These are phyloP conservation scores for Pleurotus sapidus DNA, from an alignment of 768 basidiomycete genomes.

Conservation along the genomic window DNA sequence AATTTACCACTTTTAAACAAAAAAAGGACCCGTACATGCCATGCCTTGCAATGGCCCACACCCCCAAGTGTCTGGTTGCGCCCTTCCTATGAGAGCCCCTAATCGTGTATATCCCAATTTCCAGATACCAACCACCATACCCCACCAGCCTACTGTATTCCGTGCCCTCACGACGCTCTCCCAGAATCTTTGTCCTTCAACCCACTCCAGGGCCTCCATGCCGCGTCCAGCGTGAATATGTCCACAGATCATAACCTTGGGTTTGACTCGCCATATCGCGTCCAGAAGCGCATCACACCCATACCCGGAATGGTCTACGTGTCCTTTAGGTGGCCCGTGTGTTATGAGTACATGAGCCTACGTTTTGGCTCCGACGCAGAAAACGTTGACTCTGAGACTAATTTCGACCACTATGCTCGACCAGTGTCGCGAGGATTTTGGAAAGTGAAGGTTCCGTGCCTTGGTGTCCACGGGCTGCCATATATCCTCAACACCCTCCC, in stretches of 20 bases:
- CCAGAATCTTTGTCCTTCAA: slow-evolving; percentile 15
- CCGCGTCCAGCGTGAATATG: slow-evolving; percentile 39
- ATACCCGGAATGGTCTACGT: slow-evolving; percentile 22
- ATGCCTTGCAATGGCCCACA: too few species aligned
- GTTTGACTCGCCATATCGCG: slow-evolving; percentile 30
- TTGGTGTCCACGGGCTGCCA: slow-evolving; percentile 37
- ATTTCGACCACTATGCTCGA: neutral
- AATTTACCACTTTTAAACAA: slow-evolving; percentile 12
- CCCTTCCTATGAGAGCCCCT: too few species aligned
- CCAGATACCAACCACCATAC: too few species aligned
- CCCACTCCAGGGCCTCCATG: slow-evolving; percentile 28
- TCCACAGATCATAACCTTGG: slow-evolving; percentile 36
- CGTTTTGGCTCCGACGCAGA: slow-evolving; percentile 21
- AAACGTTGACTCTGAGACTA: slow-evolving; percentile 17
- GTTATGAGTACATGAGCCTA: slow-evolving; percentile 36
- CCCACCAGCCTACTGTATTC: too few species aligned
- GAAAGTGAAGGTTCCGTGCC: slow-evolving; percentile 31
- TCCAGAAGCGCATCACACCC: slow-evolving; percentile 33
- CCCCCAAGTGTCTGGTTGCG: too few species aligned
- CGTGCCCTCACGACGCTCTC: too few species aligned
- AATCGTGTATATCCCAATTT: too few species aligned
- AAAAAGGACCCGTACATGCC: too few species aligned
- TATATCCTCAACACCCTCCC: slow-evolving; percentile 28
- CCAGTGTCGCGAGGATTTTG: slow-evolving; percentile 27
- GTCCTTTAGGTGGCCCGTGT: slow-evolving; percentile 36